Evolutionary conservation across 148 eudicot species (phyloP).

Genomic region (Agrostemma githago): DNA sequence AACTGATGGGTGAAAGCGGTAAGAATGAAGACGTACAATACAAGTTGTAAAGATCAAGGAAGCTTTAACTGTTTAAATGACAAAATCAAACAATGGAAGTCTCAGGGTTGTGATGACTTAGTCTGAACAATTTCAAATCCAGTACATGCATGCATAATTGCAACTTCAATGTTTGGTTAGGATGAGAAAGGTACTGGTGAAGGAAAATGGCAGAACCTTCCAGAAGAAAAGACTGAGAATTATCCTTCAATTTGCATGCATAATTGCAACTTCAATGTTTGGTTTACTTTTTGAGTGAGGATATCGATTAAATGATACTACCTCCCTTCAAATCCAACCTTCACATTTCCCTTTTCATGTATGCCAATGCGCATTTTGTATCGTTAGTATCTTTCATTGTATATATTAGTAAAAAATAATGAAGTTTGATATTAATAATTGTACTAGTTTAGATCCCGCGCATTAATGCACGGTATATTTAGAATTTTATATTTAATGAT

Average conservation of each 20-base stretch:
- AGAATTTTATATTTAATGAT: too few species aligned
- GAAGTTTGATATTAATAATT: too few species aligned
- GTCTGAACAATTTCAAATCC: not conserved
- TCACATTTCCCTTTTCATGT: too few species aligned
- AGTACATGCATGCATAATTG: not conserved
- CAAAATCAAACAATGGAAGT: not conserved
- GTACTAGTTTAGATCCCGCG: too few species aligned
- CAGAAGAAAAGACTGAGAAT: not conserved
- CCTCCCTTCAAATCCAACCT: too few species aligned
- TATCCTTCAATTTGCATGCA: not conserved
- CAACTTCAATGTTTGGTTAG: not conserved
- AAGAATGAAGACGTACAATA: not conserved
- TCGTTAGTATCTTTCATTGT: too few species aligned
- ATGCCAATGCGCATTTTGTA: too few species aligned
- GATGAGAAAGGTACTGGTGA: not conserved
- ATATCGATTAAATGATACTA: not conserved
- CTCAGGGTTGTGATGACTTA: not conserved
- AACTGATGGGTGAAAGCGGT: not conserved
- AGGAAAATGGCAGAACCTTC: not conserved
- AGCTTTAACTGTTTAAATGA: not conserved
- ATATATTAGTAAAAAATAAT: too few species aligned
- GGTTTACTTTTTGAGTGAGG: not conserved
- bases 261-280: not conserved
- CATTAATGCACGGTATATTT: too few species aligned
- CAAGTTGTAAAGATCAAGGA: not conserved